Evolutionary conservation across 805 yeast genomes (phyloP).

Genomic region (Teunomyces lycoperdinae): DNA sequence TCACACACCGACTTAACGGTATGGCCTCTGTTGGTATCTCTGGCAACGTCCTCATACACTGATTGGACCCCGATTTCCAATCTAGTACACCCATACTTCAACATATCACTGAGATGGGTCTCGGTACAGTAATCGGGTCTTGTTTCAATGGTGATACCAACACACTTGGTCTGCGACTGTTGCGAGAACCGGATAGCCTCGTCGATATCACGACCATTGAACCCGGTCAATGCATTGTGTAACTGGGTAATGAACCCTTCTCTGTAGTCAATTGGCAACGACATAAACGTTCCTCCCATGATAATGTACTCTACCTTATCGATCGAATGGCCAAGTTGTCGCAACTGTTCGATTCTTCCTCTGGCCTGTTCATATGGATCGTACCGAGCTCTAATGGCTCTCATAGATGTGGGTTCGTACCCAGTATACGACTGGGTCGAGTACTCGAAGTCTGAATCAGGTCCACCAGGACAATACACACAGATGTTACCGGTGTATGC

Average conservation of each 20-base stretch:
- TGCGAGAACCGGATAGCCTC: constrained; percentile 91
- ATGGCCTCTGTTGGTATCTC: constrained; percentile 97
- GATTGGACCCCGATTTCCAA: constrained; percentile 97
- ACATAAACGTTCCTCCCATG: constrained; percentile 99
- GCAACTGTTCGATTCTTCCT: constrained; percentile 92
- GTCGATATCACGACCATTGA: constrained; percentile 79
- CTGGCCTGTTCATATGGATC: constrained; percentile 99
- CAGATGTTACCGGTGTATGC: constrained; percentile 98
- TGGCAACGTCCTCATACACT: constrained; percentile 95
- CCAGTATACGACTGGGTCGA: constrained; percentile 98
- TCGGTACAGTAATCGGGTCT: constrained; percentile 98
- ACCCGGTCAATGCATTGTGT: constrained; percentile 94
- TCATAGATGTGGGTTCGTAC: constrained; percentile 97
- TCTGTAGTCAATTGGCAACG: constrained; percentile 83
- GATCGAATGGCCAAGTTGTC: constrained; percentile 92
- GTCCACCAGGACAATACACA: constrained; percentile 99
- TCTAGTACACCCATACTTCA: constrained; percentile 93
- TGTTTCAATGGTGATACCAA: constrained; percentile 97
- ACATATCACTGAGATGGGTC: constrained; percentile 92
- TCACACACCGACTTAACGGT: constrained; percentile 95
- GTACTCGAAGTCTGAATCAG: constrained; percentile 96
- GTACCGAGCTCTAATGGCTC: constrained; percentile 97
- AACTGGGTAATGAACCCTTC: constrained; percentile 85
- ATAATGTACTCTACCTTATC: constrained; percentile 97
- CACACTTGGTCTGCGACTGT: constrained; percentile 94